Conservation (phyloP, 176 grass and related monocot species). For the Thalia dealbata region DNA sequence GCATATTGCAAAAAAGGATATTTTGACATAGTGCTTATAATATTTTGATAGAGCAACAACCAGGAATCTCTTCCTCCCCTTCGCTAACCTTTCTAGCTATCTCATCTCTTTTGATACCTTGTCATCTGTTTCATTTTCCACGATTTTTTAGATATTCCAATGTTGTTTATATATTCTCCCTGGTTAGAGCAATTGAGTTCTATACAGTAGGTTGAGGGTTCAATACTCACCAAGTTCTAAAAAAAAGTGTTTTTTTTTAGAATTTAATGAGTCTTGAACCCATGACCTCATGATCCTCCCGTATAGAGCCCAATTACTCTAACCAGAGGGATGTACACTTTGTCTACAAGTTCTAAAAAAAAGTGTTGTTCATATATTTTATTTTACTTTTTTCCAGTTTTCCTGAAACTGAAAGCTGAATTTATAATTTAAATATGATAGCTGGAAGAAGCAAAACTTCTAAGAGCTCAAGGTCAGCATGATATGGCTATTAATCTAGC, state of each 20-base stretch:
- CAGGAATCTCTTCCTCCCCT: not conserved
- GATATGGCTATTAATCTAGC: conserved; percentile 84
- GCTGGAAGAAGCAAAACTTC: conserved; percentile 91
- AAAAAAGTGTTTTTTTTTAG: no score
- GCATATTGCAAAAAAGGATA: not conserved
- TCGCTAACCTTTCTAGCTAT: not conserved
- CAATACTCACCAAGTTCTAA: no score
- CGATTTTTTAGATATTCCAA: no score
- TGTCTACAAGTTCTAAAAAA: no score
- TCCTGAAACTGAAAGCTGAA: not conserved
- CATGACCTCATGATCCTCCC: no score
- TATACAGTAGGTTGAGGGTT: no score
- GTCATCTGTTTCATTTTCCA: not conserved
- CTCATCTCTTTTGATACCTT: not conserved
- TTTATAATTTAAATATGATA: conserved; percentile 11
- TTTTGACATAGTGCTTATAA: not conserved
- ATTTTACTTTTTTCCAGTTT: not conserved
- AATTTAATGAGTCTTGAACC: no score
- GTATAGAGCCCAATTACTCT: no score
- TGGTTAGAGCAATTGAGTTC: no score
- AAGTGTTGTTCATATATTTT: not conserved
- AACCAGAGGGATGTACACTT: no score
- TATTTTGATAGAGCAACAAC: not conserved
- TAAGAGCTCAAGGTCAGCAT: conserved; percentile 86
- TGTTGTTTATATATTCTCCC: no score